phyloP scores from a whole-genome alignment of 2,329 filamentous ascomycete species.

The Penicillium sp. region DNA sequence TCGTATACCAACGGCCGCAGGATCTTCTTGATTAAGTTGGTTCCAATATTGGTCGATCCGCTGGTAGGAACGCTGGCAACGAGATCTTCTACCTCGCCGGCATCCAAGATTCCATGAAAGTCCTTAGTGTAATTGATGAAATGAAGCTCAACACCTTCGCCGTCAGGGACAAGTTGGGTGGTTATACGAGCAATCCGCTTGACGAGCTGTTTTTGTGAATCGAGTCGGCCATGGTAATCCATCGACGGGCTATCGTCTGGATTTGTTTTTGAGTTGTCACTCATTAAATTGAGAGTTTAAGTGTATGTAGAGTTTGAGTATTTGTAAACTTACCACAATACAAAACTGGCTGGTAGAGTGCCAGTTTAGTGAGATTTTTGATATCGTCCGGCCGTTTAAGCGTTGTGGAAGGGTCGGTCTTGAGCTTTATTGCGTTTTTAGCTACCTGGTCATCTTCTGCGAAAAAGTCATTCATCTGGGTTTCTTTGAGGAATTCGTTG shows the following conservation, averaged over 20 bases:
- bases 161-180: background rate
- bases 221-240: background rate
- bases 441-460: background rate
- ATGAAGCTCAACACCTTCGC: background rate
- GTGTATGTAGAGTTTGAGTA: background rate
- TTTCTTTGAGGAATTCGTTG: background rate
- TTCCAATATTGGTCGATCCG: background rate
- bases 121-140: background rate
- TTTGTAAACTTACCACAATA: background rate
- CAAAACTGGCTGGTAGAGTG: background rate
- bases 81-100: background rate
- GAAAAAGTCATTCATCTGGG: background rate
- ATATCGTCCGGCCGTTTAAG: background rate
- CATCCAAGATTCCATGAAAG: background rate
- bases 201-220: background rate
- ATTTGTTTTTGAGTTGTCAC: background rate
- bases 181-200: background rate
- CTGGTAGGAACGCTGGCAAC: background rate
- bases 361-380: background rate
- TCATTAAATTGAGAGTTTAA: background rate
- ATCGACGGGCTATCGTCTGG: conserved; percentile 1
- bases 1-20: background rate
- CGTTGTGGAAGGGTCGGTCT: background rate
- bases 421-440: background rate
- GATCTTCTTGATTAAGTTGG: background rate